Evolutionary conservation across 345 rosid genomes (phyloP).

Genomic region (Dimocarpus longan): DNA sequence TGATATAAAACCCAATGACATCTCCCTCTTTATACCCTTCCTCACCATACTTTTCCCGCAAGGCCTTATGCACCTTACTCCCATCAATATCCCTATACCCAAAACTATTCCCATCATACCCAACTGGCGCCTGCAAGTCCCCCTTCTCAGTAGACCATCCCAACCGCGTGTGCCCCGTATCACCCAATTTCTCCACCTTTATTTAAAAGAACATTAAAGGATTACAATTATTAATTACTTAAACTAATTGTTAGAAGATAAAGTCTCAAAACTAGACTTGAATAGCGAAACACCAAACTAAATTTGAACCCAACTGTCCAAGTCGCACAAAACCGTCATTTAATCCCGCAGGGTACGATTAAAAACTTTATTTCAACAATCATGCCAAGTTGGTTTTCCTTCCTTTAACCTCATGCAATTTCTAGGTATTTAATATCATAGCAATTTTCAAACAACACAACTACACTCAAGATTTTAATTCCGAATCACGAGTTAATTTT

Average conservation of each 20-base stretch:
- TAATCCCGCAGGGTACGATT: too few species aligned
- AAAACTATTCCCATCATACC: slow-evolving; percentile 87
- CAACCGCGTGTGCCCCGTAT: slow-evolving; percentile 88
- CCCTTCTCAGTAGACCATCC: slow-evolving; percentile 98
- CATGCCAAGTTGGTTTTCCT: not conserved
- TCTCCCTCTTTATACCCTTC: slow-evolving; percentile 94
- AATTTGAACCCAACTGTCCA: not conserved
- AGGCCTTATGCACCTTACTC: slow-evolving; percentile 92
- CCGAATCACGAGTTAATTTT: not conserved
- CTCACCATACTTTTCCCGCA: slow-evolving; percentile 82
- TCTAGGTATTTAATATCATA: not conserved
- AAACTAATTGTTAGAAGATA: not conserved
- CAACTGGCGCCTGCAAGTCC: slow-evolving; percentile 97
- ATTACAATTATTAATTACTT: not conserved
- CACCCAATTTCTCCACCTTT: slow-evolving; percentile 73
- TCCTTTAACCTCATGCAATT: not conserved
- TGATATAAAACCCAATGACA: slow-evolving; percentile 88
- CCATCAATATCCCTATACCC: slow-evolving; percentile 98
- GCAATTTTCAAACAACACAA: not conserved
- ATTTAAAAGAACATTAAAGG: slow-evolving; percentile 33
- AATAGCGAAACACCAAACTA: not conserved
- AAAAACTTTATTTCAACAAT: not conserved
- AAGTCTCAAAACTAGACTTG: not conserved
- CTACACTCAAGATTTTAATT: not conserved
- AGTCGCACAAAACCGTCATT: not conserved